phyloP scores from a whole-genome alignment of 176 grass and related monocot species.

The Carex pumila region DNA sequence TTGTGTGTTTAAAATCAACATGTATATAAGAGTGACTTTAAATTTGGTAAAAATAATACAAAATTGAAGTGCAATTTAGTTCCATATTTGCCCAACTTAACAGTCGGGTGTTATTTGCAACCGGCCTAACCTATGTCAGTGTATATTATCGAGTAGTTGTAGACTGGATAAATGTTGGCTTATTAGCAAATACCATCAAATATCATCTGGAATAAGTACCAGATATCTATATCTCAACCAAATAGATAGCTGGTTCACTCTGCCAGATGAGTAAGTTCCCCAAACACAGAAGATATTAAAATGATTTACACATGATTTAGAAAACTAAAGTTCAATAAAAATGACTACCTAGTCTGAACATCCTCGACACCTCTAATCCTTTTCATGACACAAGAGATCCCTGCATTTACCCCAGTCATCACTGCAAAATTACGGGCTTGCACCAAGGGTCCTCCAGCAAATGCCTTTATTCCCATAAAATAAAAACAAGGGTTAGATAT shows the following conservation, averaged over 20 bases:
- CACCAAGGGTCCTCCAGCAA: slow-evolving; percentile 80
- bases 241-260: slow-evolving; percentile 2
- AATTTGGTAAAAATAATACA: not conserved
- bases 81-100: not conserved
- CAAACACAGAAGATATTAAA: not conserved
- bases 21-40: not conserved
- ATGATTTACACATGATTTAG: not conserved
- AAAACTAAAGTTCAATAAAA: not conserved
- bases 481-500: not conserved
- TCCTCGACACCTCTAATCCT: slow-evolving; percentile 93
- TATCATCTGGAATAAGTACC: not conserved
- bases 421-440: slow-evolving; percentile 98
- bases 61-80: not conserved
- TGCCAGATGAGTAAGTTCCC: not conserved
- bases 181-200: slow-evolving; percentile 1
- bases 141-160: not conserved
- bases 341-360: slow-evolving; percentile 71
- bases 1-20: not conserved
- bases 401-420: slow-evolving; percentile 94
- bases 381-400: slow-evolving; percentile 91
- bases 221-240: not conserved
- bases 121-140: too few species aligned
- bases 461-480: slow-evolving; percentile 28
- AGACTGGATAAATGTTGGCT: not conserved
- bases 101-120: not conserved